Evolutionary conservation across 805 yeast genomes (phyloP), one percentile per base, ranked within the genome.

Genomic region (Barnettozyma pratensis): DNA sequence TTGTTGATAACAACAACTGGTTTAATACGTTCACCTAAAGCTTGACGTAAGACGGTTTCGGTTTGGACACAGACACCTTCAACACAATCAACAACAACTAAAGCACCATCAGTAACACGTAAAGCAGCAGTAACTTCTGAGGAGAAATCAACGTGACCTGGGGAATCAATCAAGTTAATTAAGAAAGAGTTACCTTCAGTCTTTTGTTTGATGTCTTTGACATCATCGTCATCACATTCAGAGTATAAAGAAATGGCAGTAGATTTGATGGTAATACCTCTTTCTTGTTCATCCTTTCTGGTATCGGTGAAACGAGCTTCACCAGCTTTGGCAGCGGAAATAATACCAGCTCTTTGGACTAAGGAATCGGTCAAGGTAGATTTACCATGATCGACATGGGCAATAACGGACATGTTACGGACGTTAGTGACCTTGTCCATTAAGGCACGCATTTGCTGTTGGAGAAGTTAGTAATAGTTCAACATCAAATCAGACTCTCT

Each of bases 1-100:
- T 92, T 92, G 97, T 92, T 92, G 75, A 92, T 88, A 69, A 88
- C 81, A 67, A 91, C 96, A 75, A 92, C 97, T 67, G 99, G 99
- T 86, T 90, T 94, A 73, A 92, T 92, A 80, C 99, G 88, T 83
- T 92, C 99, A 83, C 95, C 96, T 68, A 92, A 83, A 71, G 99
- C 83, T 83, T 94, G 98, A 80, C 99, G 89, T 75, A 92, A 82
- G 65, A 92, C 99, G 72, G 99, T 92, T 81, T 94, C 99, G 70
- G 99, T 92, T 83, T 92, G 99, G 72, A 94, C 98, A 85, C 98
- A 94, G 72, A 92, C 99, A 91, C 99, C 99, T 78, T 94, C 98
- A 74, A 92, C 91, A 79, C 96, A 85, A 78, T 94, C 98, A 71
- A 92, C 98, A 66, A 92, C 99, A 67, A 92, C 98, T 71, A 92